Base-by-base conservation (phyloP, 2,329 filamentous ascomycete genomes). In the Ophiostoma novo-ulmi region DNA sequence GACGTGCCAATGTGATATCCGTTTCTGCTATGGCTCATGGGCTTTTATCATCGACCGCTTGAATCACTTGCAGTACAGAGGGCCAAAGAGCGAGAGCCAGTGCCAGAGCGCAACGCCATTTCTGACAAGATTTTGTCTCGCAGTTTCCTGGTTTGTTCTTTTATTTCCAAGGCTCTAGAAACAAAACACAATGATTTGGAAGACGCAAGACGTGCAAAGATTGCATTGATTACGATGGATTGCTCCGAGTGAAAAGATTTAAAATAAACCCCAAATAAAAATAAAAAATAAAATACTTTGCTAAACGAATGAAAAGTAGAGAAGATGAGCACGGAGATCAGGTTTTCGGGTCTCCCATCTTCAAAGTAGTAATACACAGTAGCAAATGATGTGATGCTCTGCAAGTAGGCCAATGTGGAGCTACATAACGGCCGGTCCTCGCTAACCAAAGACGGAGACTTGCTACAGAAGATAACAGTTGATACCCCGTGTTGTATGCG, bases 171-270 rank as follows among this genome's bases (percentile, higher is more conserved):
- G 31, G 31, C 31, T 20, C 8, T 22, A 55, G 48, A 55, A 10
- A n/a, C 13, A 20, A 48, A 17, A 39, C 11, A 39, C 38, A 5
- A 48, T 58, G 52, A n/a, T n/a, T 58, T 58, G n/a, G n/a, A 58
- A 26, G 52, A 58, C 52, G 11, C n/a, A 58, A 26, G 52, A 58
- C n/a, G n/a, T 58, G 52, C 52, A n/a, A 26, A 58, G n/a, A 58
- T 10, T 22, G 52, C 52, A 58, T 58, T 58, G 52, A 58, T 58
- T n/a, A 17, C 52, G 20, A 11, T 58, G 7, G 8, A 26, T 58
- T 58, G 48, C n/a, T 55, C 48, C 48, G 48, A 58, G 48, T 31
- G 31, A 3, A 31, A 31, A 31, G 31, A 31, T 31, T 31, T 31
- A 31, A 20, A 48, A 39, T 39, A 39, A 1, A 17, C 2, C 14